Evolutionary conservation across 805 yeast genomes (phyloP), one percentile per base, ranked within the genome.

Genomic region (Lipomyces starkeyi): DNA sequence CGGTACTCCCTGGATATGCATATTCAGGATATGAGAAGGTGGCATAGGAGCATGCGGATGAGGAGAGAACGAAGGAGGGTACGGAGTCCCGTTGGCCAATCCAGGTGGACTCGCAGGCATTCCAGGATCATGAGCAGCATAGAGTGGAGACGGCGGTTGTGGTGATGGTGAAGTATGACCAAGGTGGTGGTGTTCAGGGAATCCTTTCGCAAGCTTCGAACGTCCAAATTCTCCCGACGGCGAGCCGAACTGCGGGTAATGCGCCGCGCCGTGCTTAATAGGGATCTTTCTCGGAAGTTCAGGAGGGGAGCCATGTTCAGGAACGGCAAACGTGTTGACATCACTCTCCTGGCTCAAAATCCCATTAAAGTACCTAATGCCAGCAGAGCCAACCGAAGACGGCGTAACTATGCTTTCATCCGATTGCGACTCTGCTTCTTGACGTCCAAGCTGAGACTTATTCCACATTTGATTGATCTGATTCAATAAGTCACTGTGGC

Each of bases 401-500:
- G 66, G 66, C 58, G 66, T 63, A 32, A 54, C 27, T n/a, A 63
- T 37, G 40, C 66, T 58, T 22, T 63, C 66, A 13, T 53, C 56
- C 49, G 25, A 49, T 49, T 17, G 22, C 56, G 29, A 22, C 14
- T 25, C 14, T n/a, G 25, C 62, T 61, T 35, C 54, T 27, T 40
- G 53, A 22, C 34, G 64, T 14, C 56, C 64, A 17, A 61, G 49
- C 3, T 62, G 49, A 14, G 68, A 61, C 13, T 35, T 6, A 25
- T 40, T 56, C 65, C 65, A 61, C 64, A 54, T 57, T 14, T 62
- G 59, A 17, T 59, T 58, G 40, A 65, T 65, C 54, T 65, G 68
- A 5, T 58, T 53, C 8, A 58, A 55, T 8, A 65, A 37, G 2
- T 65, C 65, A 25, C 27, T 59, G 43, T 52, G 25, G 27, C 53